phyloP scores from a whole-genome alignment of 169 alveolate species.

The Cardiosporidium cionae region DNA sequence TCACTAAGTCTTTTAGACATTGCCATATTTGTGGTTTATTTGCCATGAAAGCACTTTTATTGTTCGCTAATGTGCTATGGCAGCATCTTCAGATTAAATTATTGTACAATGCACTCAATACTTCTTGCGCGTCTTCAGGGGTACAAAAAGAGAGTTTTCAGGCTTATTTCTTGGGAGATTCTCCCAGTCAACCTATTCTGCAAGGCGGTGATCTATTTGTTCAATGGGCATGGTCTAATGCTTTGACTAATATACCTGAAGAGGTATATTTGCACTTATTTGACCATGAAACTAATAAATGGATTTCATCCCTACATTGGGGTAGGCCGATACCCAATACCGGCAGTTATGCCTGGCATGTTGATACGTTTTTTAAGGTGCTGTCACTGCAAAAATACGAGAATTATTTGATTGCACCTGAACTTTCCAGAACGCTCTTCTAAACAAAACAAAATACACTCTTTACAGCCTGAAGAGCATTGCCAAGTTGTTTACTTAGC shows the following conservation, averaged over 20 bases:
- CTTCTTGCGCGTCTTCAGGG: no score
- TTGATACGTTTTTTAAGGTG: slow-evolving; percentile 30
- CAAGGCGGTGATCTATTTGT: slow-evolving; percentile 44
- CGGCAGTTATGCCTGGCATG: slow-evolving; percentile 53
- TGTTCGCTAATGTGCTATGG: no score
- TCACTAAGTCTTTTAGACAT: no score
- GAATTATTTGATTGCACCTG: no score
- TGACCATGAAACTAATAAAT: slow-evolving; percentile 25
- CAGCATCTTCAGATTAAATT: no score
- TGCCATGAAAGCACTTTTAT: no score
- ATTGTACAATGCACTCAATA: no score
- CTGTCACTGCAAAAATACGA: no score
- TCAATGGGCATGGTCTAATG: slow-evolving; percentile 46
- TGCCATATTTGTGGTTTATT: no score
- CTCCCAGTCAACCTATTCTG: slow-evolving; percentile 43
- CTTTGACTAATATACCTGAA: slow-evolving; percentile 33
- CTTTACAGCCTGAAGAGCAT: not conserved
- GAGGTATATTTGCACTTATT: slow-evolving; percentile 29
- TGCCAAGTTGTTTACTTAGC: not conserved
- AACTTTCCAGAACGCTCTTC: no score
- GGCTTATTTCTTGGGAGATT: slow-evolving; percentile 37
- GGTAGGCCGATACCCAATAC: slow-evolving; percentile 45
- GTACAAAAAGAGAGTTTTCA: no score
- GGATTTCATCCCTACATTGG: slow-evolving; percentile 39
- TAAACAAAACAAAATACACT: no score